Evolutionary conservation across 495 filamentous ascomycete species (phyloP).

Genomic region (Neurospora tetrasperma): DNA sequence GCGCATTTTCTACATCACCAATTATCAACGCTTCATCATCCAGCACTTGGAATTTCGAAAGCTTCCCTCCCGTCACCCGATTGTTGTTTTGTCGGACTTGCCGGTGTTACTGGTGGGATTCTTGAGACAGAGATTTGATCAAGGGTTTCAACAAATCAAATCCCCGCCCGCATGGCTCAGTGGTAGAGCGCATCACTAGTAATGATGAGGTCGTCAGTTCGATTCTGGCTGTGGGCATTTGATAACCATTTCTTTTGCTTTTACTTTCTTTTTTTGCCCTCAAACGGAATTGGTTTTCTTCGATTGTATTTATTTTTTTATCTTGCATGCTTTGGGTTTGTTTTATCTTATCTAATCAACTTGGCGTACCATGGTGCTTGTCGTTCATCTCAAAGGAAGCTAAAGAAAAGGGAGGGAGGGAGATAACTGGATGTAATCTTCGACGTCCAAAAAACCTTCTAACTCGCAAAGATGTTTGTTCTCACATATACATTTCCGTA

Average conservation of each 20-base stretch:
- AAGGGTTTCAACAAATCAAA: background rate
- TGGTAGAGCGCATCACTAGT: conserved; percentile 1
- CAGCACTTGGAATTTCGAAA: background rate
- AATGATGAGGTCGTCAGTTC: conserved; percentile 1
- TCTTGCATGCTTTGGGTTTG: too few species aligned
- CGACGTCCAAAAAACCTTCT: too few species aligned
- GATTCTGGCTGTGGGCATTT: background rate
- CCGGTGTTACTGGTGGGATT: background rate
- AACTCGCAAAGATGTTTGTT: too few species aligned
- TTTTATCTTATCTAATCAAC: too few species aligned
- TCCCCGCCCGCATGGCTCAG: background rate
- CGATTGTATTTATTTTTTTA: too few species aligned
- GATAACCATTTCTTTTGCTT: background rate
- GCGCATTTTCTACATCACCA: background rate
- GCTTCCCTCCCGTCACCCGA: background rate
- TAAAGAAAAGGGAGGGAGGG: too few species aligned
- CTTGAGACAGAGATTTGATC: rapidly evolving
- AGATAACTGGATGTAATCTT: too few species aligned
- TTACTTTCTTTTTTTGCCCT: too few species aligned
- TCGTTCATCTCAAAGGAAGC: too few species aligned
- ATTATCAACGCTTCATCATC: background rate
- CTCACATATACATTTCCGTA: too few species aligned
- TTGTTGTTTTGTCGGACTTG: background rate
- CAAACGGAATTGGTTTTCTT: too few species aligned
- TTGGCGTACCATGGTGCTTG: too few species aligned